phyloP scores from a whole-genome alignment of 306 rosid genomes.

The Lotus japonicus region DNA sequence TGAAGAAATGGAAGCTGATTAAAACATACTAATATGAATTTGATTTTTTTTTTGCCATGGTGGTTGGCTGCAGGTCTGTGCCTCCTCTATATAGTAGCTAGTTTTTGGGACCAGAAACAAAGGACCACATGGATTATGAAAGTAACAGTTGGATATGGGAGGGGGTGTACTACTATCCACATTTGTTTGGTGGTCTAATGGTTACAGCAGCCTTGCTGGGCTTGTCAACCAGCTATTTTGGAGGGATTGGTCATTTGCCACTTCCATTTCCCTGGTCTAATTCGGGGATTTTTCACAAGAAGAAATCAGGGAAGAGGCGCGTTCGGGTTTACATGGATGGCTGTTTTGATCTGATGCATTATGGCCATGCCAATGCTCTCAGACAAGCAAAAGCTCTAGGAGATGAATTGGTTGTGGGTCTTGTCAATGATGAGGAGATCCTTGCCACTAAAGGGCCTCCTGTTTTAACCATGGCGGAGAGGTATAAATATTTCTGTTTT shows the following conservation, averaged over 20 bases:
- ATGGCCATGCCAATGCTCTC: slow-evolving; percentile 96
- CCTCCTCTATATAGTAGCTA: slow-evolving; percentile 47
- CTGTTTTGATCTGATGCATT: slow-evolving; percentile 98
- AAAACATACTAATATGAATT: not conserved
- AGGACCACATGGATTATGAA: slow-evolving; percentile 61
- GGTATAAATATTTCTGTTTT: slow-evolving; percentile 41
- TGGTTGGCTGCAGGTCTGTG: slow-evolving; percentile 43
- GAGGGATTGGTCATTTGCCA: slow-evolving; percentile 49
- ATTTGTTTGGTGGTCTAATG: slow-evolving; percentile 89
- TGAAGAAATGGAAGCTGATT: too few species aligned
- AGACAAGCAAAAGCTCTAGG: slow-evolving; percentile 98
- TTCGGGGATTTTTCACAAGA: slow-evolving; percentile 64
- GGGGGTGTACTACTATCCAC: slow-evolving; percentile 73
- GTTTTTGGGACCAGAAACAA: slow-evolving; percentile 4
- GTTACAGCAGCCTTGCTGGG: slow-evolving; percentile 96
- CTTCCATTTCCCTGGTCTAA: slow-evolving; percentile 59
- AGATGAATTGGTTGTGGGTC: slow-evolving; percentile 90
- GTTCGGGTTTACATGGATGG: slow-evolving; percentile 98
- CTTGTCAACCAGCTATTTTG: slow-evolving; percentile 78
- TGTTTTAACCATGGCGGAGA: slow-evolving; percentile 84
- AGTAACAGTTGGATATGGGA: slow-evolving; percentile 86
- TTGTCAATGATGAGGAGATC: slow-evolving; percentile 92
- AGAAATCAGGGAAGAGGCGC: slow-evolving; percentile 63
- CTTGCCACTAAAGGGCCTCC: slow-evolving; percentile 91
- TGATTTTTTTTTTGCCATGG: slow-evolving; percentile 1